Evolutionary conservation across 257 asterid genomes (phyloP), one percentile per base, ranked within the genome.

Genomic region (Lantana camara): DNA sequence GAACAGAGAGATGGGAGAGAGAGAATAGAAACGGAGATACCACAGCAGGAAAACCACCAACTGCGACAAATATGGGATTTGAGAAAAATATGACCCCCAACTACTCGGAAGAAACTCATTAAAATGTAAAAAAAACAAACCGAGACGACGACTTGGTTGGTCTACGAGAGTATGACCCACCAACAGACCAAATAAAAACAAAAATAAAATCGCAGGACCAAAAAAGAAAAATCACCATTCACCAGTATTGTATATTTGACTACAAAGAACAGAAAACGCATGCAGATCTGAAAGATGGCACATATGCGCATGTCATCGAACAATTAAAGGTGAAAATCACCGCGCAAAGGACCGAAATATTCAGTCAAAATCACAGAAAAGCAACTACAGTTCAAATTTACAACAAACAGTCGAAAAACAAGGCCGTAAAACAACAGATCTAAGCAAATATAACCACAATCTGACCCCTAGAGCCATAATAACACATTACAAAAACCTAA

Each of bases 381-480:
- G 6, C 21, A n/a, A 44, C 50, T 15, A 15, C 21, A 44, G 50
- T 27, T n/a, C 44, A 37, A 7, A 8, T 1, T 16, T 16, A 0
- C 17, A 10, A 50, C 34, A 27, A 2, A 37, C 13, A 13, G n/a
- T 30, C 35, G 4, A 7, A n/a, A 5, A 24, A 19, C 17, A n/a
- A 9, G 19, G 10, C 20, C 2, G 0, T 19, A 15, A 0, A 47
- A 57, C 10, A 48, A 45, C 63, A 51, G 77, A 79, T 77, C 80
- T 62, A 58, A 11, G 27, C 35, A 21, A 27, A 11, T 22, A 51
- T 0, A n/a, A 47, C 10, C 13, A 0, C 7, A 14, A 35, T n/a
- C 9, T 4, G 15, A 15, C 4, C 21, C 15, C 21, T 7, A 44
- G 7, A 1, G 1, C 4, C 16, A n/a, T 4, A 42, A 42, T 6